A percentile compares a stretch with the other conserved stretches of the same genome.
phyloP scores from a whole-genome alignment of 192 early-diverging fungal species.

The Funneliformis geosporum region DNA sequence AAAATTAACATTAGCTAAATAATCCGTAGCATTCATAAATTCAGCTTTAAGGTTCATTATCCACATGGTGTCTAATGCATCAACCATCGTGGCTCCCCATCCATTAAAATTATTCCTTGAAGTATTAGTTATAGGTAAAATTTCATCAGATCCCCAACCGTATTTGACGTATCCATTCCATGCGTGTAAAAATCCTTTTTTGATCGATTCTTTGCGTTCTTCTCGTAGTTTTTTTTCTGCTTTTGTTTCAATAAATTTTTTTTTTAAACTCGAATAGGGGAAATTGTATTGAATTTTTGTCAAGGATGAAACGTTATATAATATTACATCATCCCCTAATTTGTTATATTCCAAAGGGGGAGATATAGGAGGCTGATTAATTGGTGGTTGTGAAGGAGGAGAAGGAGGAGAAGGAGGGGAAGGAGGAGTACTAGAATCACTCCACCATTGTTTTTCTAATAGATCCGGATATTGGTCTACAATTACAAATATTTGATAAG shows the following conservation, averaged over 20 bases:
- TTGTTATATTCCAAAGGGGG: background rate
- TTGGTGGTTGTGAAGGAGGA: no score
- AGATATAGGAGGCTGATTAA: background rate
- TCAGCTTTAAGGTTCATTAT: conserved; percentile 83
- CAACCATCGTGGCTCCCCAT: conserved; percentile 78
- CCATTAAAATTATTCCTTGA: conserved; percentile 49
- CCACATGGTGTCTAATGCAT: conserved; percentile 84
- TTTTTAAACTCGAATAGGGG: no score
- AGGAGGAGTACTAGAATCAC: no score
- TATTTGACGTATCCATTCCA: conserved; percentile 78
- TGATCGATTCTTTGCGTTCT: conserved; percentile 43
- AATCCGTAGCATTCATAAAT: conserved; percentile 71
- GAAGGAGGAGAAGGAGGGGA: no score
- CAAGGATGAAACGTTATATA: background rate
- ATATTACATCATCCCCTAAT: background rate
- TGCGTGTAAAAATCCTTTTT: conserved; percentile 62
- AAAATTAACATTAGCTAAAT: conserved; percentile 66
- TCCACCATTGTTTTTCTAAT: background rate
- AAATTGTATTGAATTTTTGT: conserved; percentile 5
- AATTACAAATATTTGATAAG: background rate
- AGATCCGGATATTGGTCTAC: background rate
- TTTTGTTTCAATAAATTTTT: background rate
- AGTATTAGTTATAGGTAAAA: conserved; percentile 43
- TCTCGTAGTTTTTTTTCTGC: background rate
- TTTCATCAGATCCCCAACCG: conserved; percentile 82